Percentiles rank a stretch among this genome's conserved stretches.
Conservation (phyloP, 23 red algal species). For the Cyanidioschyzon merolae region DNA sequence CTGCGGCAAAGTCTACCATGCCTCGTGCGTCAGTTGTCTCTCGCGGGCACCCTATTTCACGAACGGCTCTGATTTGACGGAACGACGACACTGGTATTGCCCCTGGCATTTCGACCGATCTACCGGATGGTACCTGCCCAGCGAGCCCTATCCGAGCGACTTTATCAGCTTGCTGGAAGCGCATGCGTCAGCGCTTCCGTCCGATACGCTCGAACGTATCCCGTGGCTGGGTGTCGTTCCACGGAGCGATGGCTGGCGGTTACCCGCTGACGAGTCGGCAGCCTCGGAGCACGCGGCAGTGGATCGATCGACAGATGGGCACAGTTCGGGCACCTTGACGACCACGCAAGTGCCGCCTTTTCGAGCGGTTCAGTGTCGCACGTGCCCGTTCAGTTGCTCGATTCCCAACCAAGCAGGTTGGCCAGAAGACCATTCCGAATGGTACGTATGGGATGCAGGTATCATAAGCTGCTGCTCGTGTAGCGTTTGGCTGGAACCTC, state of each 20-base stretch:
- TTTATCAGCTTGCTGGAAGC: neutral
- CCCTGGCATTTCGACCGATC: constrained; percentile 4
- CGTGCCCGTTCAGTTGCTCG: constrained; percentile 7
- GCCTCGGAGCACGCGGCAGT: no score
- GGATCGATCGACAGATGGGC: no score
- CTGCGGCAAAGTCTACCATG: constrained; percentile 13
- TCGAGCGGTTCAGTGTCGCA: constrained; percentile 8
- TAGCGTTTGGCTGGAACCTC: neutral
- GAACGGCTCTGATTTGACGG: neutral
- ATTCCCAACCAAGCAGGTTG: neutral
- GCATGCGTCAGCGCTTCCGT: neutral
- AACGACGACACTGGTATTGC: neutral
- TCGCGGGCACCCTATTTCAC: neutral
- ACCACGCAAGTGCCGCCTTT: no score
- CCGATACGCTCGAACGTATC: neutral
- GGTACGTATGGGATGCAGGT: neutral
- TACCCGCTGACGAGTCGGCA: no score
- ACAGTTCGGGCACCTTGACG: no score
- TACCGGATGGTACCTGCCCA: neutral
- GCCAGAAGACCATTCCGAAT: neutral
- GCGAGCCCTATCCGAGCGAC: neutral
- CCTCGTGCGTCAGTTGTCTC: neutral
- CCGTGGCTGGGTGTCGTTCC: neutral
- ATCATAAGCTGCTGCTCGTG: neutral
- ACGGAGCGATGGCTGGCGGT: no score